Base-by-base conservation (phyloP, 2,329 filamentous ascomycete genomes). In the Zasmidium citrigriseum region DNA sequence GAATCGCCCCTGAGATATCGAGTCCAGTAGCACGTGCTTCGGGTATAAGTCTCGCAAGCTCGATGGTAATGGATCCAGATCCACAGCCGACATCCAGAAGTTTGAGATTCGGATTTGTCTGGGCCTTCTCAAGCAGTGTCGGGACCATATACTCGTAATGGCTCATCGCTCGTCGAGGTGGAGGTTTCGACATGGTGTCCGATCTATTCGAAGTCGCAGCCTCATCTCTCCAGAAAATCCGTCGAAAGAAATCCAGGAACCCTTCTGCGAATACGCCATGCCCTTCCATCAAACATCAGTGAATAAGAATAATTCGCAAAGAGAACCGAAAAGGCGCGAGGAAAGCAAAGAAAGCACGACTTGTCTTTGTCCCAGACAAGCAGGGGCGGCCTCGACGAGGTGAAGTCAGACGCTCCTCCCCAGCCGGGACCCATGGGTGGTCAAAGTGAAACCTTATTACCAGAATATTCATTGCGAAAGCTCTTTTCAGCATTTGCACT, bases 81-180 rank as follows among this genome's bases (percentile, higher is more conserved):
- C 73, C 73, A 59, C 72, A 75, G 16, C 73, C 73, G 14, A 75
- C 63, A 52, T 75, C 73, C 47, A 78, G 67, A 57, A 78, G 71
- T 23, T 49, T 63, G 41, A 76, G 68, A 7, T 57, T 61, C 1
- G 69, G 64, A 14, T 60, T 63, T 16, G 49, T 14, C 20, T 41
- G 7, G 0, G 46, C 5, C 34, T 55, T 12, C 2, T 34, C 12
- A 12, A 25, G 24, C 2, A 66, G 25, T 3, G 54, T 53, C 1
- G 62, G 50, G 5, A 66, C 52, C 55, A 64, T 56, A 41, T 66
- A 66, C 16, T 41, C 34, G 34, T 10, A 41, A 16, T 9, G 34
- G 16, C 7, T 9, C 14, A 3, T 29, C 50, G 44, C 60, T 57
- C 47, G 59, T 52, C 2, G 21, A 14, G 20, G 23, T n/a, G n/a